Conservation (phyloP, 345 rosid species). For the Raphanus raphanistrum region DNA sequence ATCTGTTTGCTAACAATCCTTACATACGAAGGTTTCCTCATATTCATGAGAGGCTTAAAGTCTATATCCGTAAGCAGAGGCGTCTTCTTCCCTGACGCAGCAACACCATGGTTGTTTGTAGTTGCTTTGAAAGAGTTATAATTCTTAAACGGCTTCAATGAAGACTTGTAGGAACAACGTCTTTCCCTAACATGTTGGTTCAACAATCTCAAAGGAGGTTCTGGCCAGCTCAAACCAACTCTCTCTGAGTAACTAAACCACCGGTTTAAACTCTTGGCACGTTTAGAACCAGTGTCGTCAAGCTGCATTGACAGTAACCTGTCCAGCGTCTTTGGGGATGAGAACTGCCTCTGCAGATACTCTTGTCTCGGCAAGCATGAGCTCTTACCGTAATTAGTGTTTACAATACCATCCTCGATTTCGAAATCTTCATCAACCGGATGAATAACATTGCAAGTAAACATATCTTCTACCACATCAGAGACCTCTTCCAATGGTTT, state of each 20-base stretch:
- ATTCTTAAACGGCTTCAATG: conserved; percentile 21
- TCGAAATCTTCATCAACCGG: conserved; percentile 3
- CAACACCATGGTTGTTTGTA: not conserved
- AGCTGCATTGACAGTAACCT: conserved; percentile 28
- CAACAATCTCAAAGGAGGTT: conserved; percentile 64
- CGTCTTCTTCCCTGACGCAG: conserved; percentile 2
- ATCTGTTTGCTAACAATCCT: conserved; percentile 87
- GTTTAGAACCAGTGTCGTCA: conserved; percentile 16
- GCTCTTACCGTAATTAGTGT: conserved; percentile 20
- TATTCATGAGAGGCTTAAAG: conserved; percentile 50
- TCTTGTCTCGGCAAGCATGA: conserved; percentile 41
- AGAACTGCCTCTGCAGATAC: conserved; percentile 56
- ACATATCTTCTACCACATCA: conserved; percentile 58
- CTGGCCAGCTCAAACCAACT: conserved; percentile 87
- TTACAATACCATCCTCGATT: conserved; percentile 16
- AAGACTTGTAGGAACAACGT: conserved; percentile 51
- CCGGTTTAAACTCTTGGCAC: conserved; percentile 6
- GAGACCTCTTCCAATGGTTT: conserved; percentile 54
- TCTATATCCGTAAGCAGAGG: conserved; percentile 28
- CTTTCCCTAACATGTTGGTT: conserved; percentile 59
- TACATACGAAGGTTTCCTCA: conserved; percentile 63
- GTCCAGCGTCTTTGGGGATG: conserved; percentile 60
- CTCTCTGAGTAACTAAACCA: conserved; percentile 47
- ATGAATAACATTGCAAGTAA: conserved; percentile 43
- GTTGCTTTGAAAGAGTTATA: conserved; percentile 28